Evolutionary conservation across 148 eudicot species (phyloP).

Genomic region (Cornus controversa): DNA sequence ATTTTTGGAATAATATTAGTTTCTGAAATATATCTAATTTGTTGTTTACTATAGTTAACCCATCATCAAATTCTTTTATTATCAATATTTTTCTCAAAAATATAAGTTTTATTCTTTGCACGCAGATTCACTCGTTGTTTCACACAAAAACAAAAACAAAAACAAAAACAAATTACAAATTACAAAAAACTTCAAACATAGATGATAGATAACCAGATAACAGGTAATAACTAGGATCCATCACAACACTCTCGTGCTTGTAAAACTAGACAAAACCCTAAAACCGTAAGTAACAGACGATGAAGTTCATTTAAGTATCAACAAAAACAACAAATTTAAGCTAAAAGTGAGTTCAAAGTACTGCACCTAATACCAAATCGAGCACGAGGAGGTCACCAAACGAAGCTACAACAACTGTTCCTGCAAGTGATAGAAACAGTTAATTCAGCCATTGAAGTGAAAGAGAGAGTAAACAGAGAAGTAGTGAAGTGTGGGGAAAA

Average conservation of each 20-base stretch:
- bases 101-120: neutral
- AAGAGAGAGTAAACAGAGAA: neutral
- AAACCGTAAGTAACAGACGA: neutral
- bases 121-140: too few relatives aligned
- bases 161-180: too few relatives aligned
- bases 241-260: neutral
- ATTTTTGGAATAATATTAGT: neutral
- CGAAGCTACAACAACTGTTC: neutral
- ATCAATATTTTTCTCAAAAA: neutral
- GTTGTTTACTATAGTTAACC: too few relatives aligned
- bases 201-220: neutral
- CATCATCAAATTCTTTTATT: too few relatives aligned
- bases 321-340: neutral
- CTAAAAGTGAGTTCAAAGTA: slow-evolving; percentile 8
- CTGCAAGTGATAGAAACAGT: slow-evolving; percentile 6
- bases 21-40: neutral
- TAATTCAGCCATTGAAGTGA: slow-evolving; percentile 3
- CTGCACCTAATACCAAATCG: slow-evolving; percentile 6
- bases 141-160: too few relatives aligned
- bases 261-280: slow-evolving; percentile 14
- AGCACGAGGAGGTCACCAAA: neutral
- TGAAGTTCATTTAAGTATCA: neutral
- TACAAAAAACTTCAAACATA: neutral
- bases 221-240: neutral
- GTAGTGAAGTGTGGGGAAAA: neutral